A percentile compares a stretch with the other conserved stretches of the same genome.
These are phyloP conservation scores for Solanum paucissectum DNA, from an alignment of 257 asterid genomes.

Conservation along the genomic window DNA sequence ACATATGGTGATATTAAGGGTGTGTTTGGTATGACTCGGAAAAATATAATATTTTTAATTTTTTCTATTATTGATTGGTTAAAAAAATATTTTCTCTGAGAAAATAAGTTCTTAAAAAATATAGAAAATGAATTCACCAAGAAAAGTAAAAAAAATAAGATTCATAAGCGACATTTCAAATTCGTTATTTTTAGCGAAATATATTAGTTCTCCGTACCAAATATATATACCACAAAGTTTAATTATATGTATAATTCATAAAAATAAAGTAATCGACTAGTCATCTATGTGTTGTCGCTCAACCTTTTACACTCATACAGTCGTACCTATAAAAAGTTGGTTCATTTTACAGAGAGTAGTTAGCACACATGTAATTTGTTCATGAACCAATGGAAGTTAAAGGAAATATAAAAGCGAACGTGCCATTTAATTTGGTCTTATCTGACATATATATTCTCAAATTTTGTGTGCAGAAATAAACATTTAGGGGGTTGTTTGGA, in stretches of 20 bases:
- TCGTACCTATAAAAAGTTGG: neutral
- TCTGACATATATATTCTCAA: neutral
- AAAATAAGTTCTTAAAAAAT: neutral
- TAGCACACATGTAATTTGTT: neutral
- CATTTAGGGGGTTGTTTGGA: neutral
- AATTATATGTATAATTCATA: neutral
- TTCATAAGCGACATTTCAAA: neutral
- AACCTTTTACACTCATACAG: neutral
- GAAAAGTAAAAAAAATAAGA: rapidly evolving
- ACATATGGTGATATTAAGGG: neutral
- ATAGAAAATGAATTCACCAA: neutral
- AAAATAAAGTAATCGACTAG: neutral
- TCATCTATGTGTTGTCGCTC: neutral
- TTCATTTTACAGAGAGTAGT: neutral
- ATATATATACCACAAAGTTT: neutral
- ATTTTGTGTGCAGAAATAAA: neutral
- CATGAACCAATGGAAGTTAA: neutral
- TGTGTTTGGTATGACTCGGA: neutral
- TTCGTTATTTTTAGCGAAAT: neutral
- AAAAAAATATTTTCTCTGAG: neutral
- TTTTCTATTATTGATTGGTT: neutral
- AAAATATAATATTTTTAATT: neutral
- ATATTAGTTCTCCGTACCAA: neutral
- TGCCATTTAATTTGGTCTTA: neutral
- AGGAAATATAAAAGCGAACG: neutral